Percentiles rank a stretch among this genome's conserved stretches.
phyloP scores from a whole-genome alignment of 2,329 filamentous ascomycete genomes.

The Teratosphaeria destructans region DNA sequence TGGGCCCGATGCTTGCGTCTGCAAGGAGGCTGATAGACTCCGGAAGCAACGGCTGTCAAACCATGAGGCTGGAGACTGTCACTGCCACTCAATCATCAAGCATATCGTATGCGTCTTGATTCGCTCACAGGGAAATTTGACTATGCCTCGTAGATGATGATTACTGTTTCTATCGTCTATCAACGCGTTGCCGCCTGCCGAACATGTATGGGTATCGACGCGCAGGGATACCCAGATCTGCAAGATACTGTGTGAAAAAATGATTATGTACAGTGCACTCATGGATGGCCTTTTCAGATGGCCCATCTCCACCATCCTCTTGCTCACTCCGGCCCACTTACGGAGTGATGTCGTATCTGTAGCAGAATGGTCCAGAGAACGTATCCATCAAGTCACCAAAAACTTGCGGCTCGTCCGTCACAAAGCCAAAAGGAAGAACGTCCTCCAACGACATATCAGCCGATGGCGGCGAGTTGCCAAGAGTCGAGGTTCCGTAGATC shows the following conservation, averaged over 20 bases:
- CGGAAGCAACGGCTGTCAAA: not conserved
- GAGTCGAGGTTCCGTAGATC: slow-evolving; percentile 36
- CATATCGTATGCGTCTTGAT: not conserved
- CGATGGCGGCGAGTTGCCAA: slow-evolving; percentile 34
- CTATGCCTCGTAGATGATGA: not conserved
- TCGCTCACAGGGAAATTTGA: no score
- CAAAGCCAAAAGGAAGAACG: slow-evolving; percentile 25
- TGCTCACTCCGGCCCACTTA: not conserved
- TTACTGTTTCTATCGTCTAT: not conserved
- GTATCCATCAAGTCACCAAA: slow-evolving; percentile 24
- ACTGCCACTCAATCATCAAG: not conserved
- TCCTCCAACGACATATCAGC: slow-evolving; percentile 38
- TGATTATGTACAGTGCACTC: not conserved
- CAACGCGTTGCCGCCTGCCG: not conserved
- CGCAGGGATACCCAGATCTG: not conserved
- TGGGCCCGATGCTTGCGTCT: no score
- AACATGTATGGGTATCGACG: not conserved
- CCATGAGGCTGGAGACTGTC: not conserved
- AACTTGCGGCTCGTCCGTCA: slow-evolving; percentile 10
- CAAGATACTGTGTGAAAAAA: not conserved
- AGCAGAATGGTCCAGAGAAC: slow-evolving; percentile 23
- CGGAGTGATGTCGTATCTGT: slow-evolving; percentile 16
- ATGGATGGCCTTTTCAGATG: not conserved
- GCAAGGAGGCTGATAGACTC: no score
- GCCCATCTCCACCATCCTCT: not conserved